Conservation (phyloP, 139 green algal genomes). For the Chlorella sp. region DNA sequence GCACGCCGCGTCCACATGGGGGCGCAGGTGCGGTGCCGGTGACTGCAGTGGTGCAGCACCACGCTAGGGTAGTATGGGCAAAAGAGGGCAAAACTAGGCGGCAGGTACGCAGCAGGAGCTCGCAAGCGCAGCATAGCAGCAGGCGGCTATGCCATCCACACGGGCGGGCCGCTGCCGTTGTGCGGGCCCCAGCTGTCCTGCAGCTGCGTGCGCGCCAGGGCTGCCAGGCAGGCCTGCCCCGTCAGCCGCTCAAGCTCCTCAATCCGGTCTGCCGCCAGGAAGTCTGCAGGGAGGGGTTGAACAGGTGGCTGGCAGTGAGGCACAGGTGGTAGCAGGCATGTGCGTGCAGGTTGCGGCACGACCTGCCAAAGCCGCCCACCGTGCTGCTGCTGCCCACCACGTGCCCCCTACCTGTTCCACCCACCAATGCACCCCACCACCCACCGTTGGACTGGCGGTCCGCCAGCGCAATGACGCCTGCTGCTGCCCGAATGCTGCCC, state of each 20-base stretch:
- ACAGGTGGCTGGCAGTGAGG: background rate
- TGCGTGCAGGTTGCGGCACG: too few relatives aligned
- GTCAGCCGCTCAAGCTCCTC: slow-evolving; percentile 56
- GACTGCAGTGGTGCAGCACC: too few relatives aligned
- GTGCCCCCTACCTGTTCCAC: background rate
- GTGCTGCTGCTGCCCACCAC: background rate
- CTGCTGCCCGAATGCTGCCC: slow-evolving; percentile 57
- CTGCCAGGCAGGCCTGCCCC: slow-evolving; percentile 53
- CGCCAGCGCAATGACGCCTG: slow-evolving; percentile 70
- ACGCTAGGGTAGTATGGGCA: too few relatives aligned
- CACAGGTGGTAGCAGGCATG: background rate
- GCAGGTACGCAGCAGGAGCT: background rate
- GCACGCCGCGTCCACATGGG: too few relatives aligned
- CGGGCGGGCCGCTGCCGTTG: background rate
- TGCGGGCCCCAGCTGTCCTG: slow-evolving; percentile 8
- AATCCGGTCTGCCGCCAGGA: slow-evolving; percentile 54
- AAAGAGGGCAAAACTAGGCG: background rate
- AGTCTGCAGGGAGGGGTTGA: slow-evolving; percentile 13
- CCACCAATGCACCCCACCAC: background rate
- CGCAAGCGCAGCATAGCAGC: background rate
- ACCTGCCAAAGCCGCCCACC: background rate
- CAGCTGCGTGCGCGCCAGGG: slow-evolving; percentile 49
- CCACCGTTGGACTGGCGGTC: slow-evolving; percentile 67
- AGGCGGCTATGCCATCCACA: background rate
- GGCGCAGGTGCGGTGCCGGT: too few relatives aligned